Percentiles rank a stretch among this genome's conserved stretches.
phyloP scores from a whole-genome alignment of 2,329 filamentous ascomycete species.

The Trichoderma afroharzianum region DNA sequence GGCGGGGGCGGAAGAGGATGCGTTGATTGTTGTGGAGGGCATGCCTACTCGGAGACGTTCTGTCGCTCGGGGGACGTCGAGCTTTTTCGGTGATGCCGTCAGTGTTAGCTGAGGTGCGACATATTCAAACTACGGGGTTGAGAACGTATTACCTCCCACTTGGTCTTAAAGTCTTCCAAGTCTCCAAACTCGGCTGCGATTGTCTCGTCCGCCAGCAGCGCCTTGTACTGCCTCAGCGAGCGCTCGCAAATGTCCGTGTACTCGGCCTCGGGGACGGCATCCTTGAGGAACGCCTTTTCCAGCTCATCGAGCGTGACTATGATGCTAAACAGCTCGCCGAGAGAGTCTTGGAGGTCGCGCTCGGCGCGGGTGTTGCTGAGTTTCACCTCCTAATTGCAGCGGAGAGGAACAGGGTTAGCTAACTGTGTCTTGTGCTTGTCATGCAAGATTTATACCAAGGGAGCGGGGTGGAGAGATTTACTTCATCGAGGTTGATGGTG shows the following conservation, averaged over 20 bases:
- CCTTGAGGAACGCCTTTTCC: slow-evolving; percentile 94
- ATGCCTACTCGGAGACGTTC: slow-evolving; percentile 90
- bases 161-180: slow-evolving; percentile 83
- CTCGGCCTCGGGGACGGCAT: slow-evolving; percentile 84
- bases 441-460: not conserved
- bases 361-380: slow-evolving; percentile 81
- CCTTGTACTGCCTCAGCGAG: slow-evolving; percentile 94
- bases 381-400: slow-evolving; percentile 74
- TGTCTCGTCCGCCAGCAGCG: slow-evolving; percentile 82
- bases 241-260: slow-evolving; percentile 97
- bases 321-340: slow-evolving; percentile 97
- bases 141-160: slow-evolving; percentile 94
- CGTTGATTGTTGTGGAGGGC: slow-evolving; percentile 72
- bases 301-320: slow-evolving; percentile 92
- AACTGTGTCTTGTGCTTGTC: not conserved
- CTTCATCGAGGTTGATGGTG: slow-evolving; percentile 91
- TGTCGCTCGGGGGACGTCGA: slow-evolving; percentile 91
- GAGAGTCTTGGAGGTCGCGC: slow-evolving; percentile 89
- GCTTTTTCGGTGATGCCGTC: slow-evolving; percentile 53
- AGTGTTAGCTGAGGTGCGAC: too few relatives aligned
- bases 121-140: too few relatives aligned
- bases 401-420: slow-evolving; percentile 18
- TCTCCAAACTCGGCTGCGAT: slow-evolving; percentile 87
- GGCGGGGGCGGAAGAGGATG: slow-evolving; percentile 47
- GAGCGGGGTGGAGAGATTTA: slow-evolving; percentile 35